Base-by-base conservation (phyloP, 371 early-diverging fungal genomes). In the Apophysomyces variabilis region DNA sequence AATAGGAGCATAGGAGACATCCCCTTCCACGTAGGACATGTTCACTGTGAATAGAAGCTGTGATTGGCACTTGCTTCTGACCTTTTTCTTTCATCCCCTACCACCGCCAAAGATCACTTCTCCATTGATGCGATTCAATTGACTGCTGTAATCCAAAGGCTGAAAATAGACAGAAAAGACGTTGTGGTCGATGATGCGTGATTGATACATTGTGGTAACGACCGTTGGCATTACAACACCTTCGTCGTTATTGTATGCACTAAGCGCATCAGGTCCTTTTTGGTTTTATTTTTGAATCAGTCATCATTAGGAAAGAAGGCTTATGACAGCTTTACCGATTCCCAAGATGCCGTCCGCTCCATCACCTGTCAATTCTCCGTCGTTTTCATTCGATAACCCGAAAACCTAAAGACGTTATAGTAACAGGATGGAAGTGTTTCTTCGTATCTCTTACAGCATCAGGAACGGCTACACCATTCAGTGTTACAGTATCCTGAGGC, bases 321-420 rank as follows among this genome's bases (percentile, higher is more conserved):
- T 2, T 45, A 13, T 12, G 7, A 18, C 7, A 37, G 32, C 5
- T 45, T 54, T 68, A 64, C 76, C 76, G 36, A 78, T 67, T 6
- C 77, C 82, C 21, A 82, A 43, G 45, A 82, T 82, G 45, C 81
- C 81, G 61, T 80, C 81, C 73, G 61, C 11, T 6, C 79, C 79
- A 39, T 69, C 72, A 1, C 39, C 63, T 1, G 76, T 74, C 13
- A 82, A 58, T 66, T 82, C 79, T 7, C 82, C 82, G 67, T 82
- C 82, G 58, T 82, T 82, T 18, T 62, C 60, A 66, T 75, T 62
- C 12, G 82, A 82, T 7, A 82, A 61, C 13, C 76, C 77, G 68
- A 82, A 74, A 45, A 72, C 65, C 81, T 80, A 46, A n/a, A 13
- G 16, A 11, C 1, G 18, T 18, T 54, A 16, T 13, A 47, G 16